Evolutionary conservation across 2,329 filamentous ascomycete genomes (phyloP).

Genomic region (Claviceps sp.): DNA sequence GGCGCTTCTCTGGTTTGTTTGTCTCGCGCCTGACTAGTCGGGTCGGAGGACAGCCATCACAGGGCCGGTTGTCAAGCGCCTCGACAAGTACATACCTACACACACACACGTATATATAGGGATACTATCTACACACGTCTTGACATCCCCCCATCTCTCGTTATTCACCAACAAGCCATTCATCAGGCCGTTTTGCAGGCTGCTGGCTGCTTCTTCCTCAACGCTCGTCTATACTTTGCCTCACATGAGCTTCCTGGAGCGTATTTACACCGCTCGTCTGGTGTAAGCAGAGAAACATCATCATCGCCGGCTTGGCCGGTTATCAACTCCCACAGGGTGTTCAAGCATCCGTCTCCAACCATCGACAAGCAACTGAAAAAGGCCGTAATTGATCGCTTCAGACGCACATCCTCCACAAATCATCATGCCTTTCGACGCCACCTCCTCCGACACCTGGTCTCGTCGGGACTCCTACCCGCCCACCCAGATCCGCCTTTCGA

Average conservation of each 20-base stretch:
- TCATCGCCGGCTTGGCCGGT: constrained; percentile 3
- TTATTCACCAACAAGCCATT: too few relatives aligned
- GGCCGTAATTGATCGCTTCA: too few relatives aligned
- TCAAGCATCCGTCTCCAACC: background rate
- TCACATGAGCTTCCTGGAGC: background rate
- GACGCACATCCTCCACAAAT: background rate
- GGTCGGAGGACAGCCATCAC: too few relatives aligned
- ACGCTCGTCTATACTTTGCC: background rate
- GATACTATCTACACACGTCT: background rate
- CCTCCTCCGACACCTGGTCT: constrained; percentile 13
- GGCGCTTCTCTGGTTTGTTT: background rate
- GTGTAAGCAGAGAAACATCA: constrained; percentile 1
- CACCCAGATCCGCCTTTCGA: constrained; percentile 33
- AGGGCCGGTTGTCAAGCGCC: too few relatives aligned
- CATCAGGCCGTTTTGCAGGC: background rate
- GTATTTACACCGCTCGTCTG: background rate
- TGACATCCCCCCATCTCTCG: background rate
- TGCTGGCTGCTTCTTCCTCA: background rate
- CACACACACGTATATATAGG: too few relatives aligned
- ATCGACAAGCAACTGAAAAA: too few relatives aligned
- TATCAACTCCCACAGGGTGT: background rate
- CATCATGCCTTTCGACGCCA: constrained; percentile 19
- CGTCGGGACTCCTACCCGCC: constrained; percentile 38
- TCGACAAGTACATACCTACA: too few relatives aligned
- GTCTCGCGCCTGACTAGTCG: too few relatives aligned